Conservation (phyloP, 2,329 filamentous ascomycete species). For the Rhynchosporium graminicola region DNA sequence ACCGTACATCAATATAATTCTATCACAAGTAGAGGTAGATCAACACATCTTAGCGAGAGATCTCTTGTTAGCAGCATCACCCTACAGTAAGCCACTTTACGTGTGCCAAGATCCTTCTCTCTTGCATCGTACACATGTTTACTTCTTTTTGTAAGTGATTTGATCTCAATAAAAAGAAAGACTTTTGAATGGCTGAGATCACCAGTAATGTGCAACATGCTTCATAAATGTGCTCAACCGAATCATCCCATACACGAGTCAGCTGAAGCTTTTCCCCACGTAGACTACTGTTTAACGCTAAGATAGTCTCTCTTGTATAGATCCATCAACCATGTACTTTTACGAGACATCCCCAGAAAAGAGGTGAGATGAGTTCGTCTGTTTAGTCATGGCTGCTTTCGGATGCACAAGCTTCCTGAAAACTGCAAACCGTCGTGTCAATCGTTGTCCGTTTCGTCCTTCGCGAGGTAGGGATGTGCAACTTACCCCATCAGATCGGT, state of each 20-base stretch:
- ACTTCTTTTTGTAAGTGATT: background rate
- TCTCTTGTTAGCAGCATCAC: too few relatives aligned
- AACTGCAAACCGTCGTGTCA: conserved; percentile 18
- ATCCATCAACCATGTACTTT: background rate
- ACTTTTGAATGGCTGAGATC: background rate
- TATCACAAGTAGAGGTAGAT: background rate
- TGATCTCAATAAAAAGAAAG: background rate
- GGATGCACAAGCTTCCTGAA: conserved; percentile 15
- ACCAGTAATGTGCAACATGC: background rate
- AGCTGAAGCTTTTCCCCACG: background rate
- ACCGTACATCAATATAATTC: too few relatives aligned
- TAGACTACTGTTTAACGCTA: background rate
- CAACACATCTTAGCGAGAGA: background rate
- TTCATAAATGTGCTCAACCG: too few relatives aligned
- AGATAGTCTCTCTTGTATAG: background rate
- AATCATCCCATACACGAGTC: background rate
- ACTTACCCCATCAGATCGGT: conserved; percentile 19
- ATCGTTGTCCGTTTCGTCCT: conserved; percentile 22
- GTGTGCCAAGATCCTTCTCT: background rate
- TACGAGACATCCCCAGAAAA: conserved; percentile 3
- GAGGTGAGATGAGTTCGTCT: conserved; percentile 22
- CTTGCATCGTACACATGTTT: background rate
- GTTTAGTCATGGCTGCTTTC: conserved; percentile 2
- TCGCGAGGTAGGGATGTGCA: conserved; percentile 19
- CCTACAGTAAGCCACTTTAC: background rate